Percentiles rank a stretch among this genome's conserved stretches.
These are phyloP conservation scores for Daldinia bambusicola DNA, from an alignment of 495 filamentous ascomycete genomes.

Conservation along the genomic window DNA sequence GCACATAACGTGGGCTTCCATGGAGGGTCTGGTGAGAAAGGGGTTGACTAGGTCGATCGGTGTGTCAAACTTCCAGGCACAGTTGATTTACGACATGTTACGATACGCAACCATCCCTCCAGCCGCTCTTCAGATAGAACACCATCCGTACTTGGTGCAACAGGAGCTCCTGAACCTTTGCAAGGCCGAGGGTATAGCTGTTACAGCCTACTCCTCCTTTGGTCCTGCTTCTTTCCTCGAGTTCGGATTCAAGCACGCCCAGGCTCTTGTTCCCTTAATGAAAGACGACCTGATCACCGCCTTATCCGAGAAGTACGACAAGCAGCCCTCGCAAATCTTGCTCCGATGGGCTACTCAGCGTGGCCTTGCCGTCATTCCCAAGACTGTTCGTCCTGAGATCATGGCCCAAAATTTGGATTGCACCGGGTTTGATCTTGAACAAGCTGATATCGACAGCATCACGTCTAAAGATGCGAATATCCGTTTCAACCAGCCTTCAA, in stretches of 20 bases:
- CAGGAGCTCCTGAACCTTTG: conserved; percentile 75
- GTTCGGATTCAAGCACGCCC: conserved; percentile 77
- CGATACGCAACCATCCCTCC: conserved; percentile 83
- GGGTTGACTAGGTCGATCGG: conserved; percentile 82
- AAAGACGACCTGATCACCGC: conserved; percentile 71
- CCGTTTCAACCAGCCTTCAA: conserved; percentile 85
- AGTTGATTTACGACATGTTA: conserved; percentile 85
- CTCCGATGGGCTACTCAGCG: conserved; percentile 95
- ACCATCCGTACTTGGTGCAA: conserved; percentile 96
- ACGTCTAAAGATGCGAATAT: conserved; percentile 71
- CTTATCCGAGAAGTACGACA: conserved; percentile 75
- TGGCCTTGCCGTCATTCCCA: conserved; percentile 91
- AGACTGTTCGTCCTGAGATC: conserved; percentile 69
- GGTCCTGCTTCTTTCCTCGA: conserved; percentile 86
- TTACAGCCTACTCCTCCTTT: conserved; percentile 93
- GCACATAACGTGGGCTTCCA: conserved; percentile 88
- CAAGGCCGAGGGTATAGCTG: conserved; percentile 74
- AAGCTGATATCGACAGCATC: conserved; percentile 75
- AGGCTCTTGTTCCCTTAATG: conserved; percentile 72
- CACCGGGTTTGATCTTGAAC: conserved; percentile 71
- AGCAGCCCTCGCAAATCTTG: conserved; percentile 85
- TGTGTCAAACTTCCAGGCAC: conserved; percentile 87
- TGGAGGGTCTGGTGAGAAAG: conserved; percentile 79
- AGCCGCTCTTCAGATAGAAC: conserved; percentile 91
- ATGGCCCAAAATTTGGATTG: conserved; percentile 72